Evolutionary conservation across 306 rosid species (phyloP).

Genomic region (Malus orientalis): DNA sequence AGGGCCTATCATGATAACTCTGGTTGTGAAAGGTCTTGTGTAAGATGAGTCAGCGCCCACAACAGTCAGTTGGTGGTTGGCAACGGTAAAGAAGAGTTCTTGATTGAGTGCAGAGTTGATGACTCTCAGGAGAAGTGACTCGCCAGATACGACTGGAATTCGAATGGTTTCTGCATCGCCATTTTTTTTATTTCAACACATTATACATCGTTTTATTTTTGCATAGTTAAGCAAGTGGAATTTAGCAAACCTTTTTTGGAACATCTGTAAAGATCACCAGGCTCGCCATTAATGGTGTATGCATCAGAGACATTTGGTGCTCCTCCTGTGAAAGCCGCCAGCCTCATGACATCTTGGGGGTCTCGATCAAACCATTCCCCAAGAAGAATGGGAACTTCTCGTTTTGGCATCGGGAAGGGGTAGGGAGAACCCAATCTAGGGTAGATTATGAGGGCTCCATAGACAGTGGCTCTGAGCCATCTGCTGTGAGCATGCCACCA

Average conservation of each 20-base stretch:
- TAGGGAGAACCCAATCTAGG: conserved; percentile 65
- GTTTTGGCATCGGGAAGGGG: conserved; percentile 70
- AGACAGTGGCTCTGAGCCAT: conserved; percentile 87
- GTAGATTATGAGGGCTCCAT: conserved; percentile 73
- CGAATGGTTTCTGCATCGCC: conserved; percentile 56
- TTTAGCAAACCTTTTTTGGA: conserved; percentile 54
- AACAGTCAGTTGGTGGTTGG: conserved; percentile 74
- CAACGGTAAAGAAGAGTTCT: conserved; percentile 69
- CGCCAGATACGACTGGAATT: conserved; percentile 46
- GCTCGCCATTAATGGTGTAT: conserved; percentile 80
- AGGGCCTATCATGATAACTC: conserved; percentile 68
- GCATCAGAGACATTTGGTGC: conserved; percentile 71
- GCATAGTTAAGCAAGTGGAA: not conserved
- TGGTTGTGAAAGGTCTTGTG: conserved; percentile 56
- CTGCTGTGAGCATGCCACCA: conserved; percentile 98
- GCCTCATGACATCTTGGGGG: conserved; percentile 54
- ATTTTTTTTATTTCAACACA: not conserved
- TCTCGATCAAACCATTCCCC: conserved; percentile 83
- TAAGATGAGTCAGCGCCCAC: conserved; percentile 74
- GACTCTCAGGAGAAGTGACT: conserved; percentile 63
- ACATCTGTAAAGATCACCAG: conserved; percentile 80
- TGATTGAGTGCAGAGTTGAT: conserved; percentile 79
- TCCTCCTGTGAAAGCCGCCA: conserved; percentile 71
- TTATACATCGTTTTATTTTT: not conserved
- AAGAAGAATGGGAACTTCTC: conserved; percentile 60